phyloP scores from a whole-genome alignment of 371 early-diverging fungal species.

The Mortierella sp. region DNA sequence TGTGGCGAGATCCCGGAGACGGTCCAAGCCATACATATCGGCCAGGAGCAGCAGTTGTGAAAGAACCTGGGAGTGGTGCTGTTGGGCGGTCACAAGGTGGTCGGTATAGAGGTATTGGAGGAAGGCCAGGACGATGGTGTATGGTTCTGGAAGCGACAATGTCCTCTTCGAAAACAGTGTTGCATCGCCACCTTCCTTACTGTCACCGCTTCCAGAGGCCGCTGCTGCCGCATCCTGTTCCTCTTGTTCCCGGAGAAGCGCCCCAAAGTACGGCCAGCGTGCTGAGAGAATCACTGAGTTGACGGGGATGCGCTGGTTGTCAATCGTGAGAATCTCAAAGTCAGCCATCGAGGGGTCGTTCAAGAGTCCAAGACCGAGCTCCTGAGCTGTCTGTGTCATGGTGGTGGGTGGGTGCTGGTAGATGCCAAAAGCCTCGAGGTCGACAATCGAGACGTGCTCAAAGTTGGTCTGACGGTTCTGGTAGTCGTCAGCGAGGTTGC shows the following conservation, averaged over 20 bases:
- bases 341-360: conserved; percentile 78
- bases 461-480: conserved; percentile 84
- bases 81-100: conserved; percentile 77
- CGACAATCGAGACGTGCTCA: conserved; percentile 77
- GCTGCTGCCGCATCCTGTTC: conserved; percentile 33
- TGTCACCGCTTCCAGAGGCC: conserved; percentile 19
- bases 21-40: conserved; percentile 71
- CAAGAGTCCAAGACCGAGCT: conserved; percentile 76
- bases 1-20: conserved; percentile 70
- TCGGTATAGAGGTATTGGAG: conserved; percentile 83
- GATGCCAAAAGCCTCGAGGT: conserved; percentile 83
- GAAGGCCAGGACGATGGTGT: conserved; percentile 75
- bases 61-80: conserved; percentile 70
- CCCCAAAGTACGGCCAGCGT: conserved; percentile 78
- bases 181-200: conserved; percentile 23
- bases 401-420: conserved; percentile 70
- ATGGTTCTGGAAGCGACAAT: conserved; percentile 71
- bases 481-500: conserved; percentile 81
- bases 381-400: conserved; percentile 70
- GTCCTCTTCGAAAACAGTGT: conserved; percentile 60
- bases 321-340: conserved; percentile 73
- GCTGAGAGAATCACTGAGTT: conserved; percentile 75
- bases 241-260: conserved; percentile 58
- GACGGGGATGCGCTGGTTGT: conserved; percentile 71
- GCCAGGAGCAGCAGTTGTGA: conserved; percentile 76